Evolutionary conservation across 1,139 yeast species (phyloP), one percentile per base, ranked within the genome.

Genomic region (Geotrichum bryndzae): DNA sequence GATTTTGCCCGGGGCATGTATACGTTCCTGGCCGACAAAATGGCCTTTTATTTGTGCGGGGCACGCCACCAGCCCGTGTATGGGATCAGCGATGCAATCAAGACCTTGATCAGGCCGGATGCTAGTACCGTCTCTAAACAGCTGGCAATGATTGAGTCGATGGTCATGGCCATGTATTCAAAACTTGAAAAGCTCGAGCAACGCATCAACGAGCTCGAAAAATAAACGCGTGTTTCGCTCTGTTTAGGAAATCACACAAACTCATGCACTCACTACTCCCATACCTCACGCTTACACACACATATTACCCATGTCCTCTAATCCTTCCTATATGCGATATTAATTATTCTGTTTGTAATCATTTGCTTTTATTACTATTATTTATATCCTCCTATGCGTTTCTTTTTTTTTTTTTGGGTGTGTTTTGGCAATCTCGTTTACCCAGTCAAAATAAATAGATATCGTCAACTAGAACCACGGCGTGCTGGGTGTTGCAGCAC

Each of bases 1-100:
- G 64, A 62, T 27, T 62, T 59, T 54, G 62, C 64, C 1, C 45
- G 64, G 33, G 58, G 56, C 13, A 25, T 29, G 51, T 59, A 57
- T 23, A 22, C 60, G 31, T 54, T 62, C 18, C 8, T 53, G 29
- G 58, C 59, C 7, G 55, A 55, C 22, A 38, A 59, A 35, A 55
- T 62, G 56, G 50, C 48, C 1, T 62, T 35, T 38, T 62, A 62
- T 46, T 10, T 45, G 38, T 48, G 53, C 18, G 64, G 62, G 3
- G 45, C 51, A 3, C 33, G 50, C 33, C 15, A 15, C 10, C 33
- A 50, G 15, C 48, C 27, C 15, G 38, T 50, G 15, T 51, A 45
- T 10, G 54, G 29, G n/a, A 53, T 59, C 5, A 51, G 51, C 11
- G 58, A 57, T 3, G 57, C 57, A 1, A 31, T 62, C 8, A 31